Percentiles rank a stretch among this genome's conserved stretches.
Evolutionary conservation across 2,329 filamentous ascomycete genomes (phyloP).

Genomic region (Colletotrichum incanum): DNA sequence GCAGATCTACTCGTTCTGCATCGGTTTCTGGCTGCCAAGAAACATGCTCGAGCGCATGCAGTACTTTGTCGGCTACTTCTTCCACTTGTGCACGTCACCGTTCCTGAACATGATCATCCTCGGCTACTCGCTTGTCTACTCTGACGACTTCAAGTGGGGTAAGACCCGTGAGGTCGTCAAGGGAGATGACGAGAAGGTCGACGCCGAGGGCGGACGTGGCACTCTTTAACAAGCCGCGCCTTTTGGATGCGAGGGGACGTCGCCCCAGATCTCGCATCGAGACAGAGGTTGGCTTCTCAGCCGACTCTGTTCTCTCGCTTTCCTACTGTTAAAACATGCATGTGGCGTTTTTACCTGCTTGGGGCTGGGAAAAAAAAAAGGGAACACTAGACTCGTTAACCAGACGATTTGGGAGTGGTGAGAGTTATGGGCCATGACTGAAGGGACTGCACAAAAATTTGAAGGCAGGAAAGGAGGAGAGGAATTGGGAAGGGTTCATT

Average conservation of each 20-base stretch:
- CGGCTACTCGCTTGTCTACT: conserved; percentile 58
- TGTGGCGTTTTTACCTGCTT: conserved; percentile 30
- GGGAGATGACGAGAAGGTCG: conserved; percentile 46
- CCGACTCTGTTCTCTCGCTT: not conserved
- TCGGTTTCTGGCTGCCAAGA: conserved; percentile 59
- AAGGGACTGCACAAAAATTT: conserved; percentile 20
- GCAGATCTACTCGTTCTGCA: conserved; percentile 59
- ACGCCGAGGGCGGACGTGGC: conserved; percentile 45
- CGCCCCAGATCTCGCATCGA: not conserved
- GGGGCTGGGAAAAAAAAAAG: conserved; percentile 26
- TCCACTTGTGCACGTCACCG: conserved; percentile 57
- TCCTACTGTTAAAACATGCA: conserved; percentile 36
- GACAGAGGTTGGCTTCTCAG: conserved; percentile 7
- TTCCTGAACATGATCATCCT: conserved; percentile 62
- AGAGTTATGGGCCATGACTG: conserved; percentile 27
- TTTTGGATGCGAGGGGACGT: conserved; percentile 1
- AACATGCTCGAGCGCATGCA: conserved; percentile 56
- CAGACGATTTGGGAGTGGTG: conserved; percentile 24
- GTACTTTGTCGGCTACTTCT: conserved; percentile 57
- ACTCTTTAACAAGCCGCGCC: conserved; percentile 38
- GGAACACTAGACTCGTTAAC: conserved; percentile 34
- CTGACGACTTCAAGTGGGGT: conserved; percentile 64
- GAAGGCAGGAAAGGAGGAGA: not conserved
- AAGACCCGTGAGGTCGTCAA: conserved; percentile 59
- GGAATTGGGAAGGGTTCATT: not conserved